These are phyloP conservation scores for Ustilago nuda DNA, from an alignment of 1,284 basidiomycete genomes.

Conservation along the genomic window DNA sequence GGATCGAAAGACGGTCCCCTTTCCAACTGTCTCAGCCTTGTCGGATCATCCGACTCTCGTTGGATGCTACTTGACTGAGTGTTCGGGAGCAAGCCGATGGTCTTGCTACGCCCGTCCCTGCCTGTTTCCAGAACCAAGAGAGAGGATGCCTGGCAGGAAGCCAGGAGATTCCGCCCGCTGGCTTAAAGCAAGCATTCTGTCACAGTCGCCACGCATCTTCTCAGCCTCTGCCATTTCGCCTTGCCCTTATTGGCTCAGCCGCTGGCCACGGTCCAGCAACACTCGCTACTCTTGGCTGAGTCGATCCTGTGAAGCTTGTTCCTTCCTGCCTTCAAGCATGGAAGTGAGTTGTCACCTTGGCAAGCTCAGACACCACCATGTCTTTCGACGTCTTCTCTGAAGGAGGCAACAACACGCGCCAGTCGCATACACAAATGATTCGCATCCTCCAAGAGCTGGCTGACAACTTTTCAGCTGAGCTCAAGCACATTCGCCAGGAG, in stretches of 20 bases:
- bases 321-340: not conserved
- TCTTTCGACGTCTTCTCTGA: constrained; percentile 15
- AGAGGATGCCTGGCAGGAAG: too few species aligned
- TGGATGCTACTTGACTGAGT: not conserved
- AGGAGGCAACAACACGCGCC: constrained; percentile 11
- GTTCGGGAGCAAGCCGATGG: not conserved
- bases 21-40: not conserved
- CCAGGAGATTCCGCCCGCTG: not conserved
- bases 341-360: not conserved
- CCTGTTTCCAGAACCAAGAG: too few species aligned
- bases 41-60: constrained; percentile 1
- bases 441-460: constrained; percentile 21
- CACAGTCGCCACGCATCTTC: constrained; percentile 6
- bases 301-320: not conserved
- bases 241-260: not conserved
- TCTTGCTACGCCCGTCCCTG: too few species aligned
- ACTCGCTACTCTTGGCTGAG: not conserved
- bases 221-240: not conserved
- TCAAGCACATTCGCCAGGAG: constrained; percentile 18
- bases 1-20: not conserved
- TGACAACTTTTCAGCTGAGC: constrained; percentile 14
- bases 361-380: not conserved
- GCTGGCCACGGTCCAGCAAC: too few species aligned
- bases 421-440: constrained; percentile 17
- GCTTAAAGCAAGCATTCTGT: not conserved